Evolutionary conservation across 345 rosid species (phyloP).

Genomic region (Abelmoschus esculentus): DNA sequence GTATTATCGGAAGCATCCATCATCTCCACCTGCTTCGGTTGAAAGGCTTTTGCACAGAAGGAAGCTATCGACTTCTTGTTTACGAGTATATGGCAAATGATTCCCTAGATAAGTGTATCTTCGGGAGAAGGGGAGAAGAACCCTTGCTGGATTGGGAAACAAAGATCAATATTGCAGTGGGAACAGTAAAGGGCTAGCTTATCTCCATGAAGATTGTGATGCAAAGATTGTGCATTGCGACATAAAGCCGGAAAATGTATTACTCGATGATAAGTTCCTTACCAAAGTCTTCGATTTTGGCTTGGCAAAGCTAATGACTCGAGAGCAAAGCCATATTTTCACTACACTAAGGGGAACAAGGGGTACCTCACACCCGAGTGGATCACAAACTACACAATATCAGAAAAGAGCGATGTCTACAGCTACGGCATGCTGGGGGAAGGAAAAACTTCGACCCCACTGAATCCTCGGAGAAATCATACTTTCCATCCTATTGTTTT

Average conservation of each 20-base stretch:
- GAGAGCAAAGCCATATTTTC: slow-evolving; percentile 89
- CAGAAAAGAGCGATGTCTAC: slow-evolving; percentile 87
- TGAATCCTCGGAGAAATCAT: too few relatives aligned
- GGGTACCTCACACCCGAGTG: slow-evolving; percentile 87
- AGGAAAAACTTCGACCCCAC: too few relatives aligned
- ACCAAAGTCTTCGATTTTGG: slow-evolving; percentile 95
- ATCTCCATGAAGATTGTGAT: slow-evolving; percentile 83
- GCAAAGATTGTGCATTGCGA: slow-evolving; percentile 76
- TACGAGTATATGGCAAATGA: too few relatives aligned
- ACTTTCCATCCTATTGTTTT: too few relatives aligned
- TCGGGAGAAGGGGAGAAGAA: too few relatives aligned
- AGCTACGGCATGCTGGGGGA: slow-evolving; percentile 92
- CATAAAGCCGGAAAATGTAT: slow-evolving; percentile 87
- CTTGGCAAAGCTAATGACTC: slow-evolving; percentile 78
- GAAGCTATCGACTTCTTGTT: too few relatives aligned
- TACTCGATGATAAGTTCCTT: slow-evolving; percentile 59
- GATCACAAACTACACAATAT: slow-evolving; percentile 87
- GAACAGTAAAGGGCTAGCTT: slow-evolving; percentile 84
- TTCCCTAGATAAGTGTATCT: too few relatives aligned
- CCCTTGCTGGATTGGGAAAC: slow-evolving; percentile 55
- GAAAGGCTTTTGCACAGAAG: too few relatives aligned
- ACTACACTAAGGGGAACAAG: slow-evolving; percentile 85
- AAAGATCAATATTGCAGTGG: slow-evolving; percentile 64
- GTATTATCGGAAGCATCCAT: slow-evolving; percentile 85
- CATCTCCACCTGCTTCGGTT: too few relatives aligned